Evolutionary conservation across 1,139 yeast species (phyloP).

Genomic region (Pichia sp.): DNA sequence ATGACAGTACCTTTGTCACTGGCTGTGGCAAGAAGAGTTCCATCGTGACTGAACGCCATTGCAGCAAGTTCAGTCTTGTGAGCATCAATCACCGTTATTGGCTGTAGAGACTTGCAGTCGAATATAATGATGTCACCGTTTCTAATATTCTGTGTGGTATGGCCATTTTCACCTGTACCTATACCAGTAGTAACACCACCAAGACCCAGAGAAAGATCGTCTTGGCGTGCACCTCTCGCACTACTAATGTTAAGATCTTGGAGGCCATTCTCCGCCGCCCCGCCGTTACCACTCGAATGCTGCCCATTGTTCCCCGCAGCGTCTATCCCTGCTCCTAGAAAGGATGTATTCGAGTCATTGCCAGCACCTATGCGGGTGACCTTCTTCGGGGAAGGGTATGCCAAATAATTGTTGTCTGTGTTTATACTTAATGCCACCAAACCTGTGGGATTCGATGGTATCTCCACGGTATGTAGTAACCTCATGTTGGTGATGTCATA

Average conservation of each 20-base stretch:
- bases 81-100: slow-evolving; percentile 86
- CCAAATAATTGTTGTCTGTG: slow-evolving; percentile 57
- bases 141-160: slow-evolving; percentile 27
- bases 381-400: slow-evolving; percentile 79
- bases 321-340: slow-evolving; percentile 6
- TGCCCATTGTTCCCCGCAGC: slow-evolving; percentile 9
- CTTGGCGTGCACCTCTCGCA: too few species aligned
- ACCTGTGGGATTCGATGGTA: slow-evolving; percentile 32
- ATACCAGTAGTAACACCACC: neutral
- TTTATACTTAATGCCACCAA: slow-evolving; percentile 58
- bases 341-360: too few species aligned
- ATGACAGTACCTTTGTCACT: slow-evolving; percentile 94
- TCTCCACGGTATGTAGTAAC: slow-evolving; percentile 55
- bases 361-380: too few species aligned
- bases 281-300: too few species aligned
- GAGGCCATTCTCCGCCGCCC: too few species aligned
- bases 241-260: too few species aligned
- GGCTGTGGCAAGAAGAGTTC: slow-evolving; percentile 82
- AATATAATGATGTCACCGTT: slow-evolving; percentile 89
- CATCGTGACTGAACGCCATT: slow-evolving; percentile 70
- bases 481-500: slow-evolving; percentile 72
- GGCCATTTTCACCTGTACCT: neutral
- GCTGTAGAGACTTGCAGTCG: slow-evolving; percentile 70
- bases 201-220: too few species aligned
- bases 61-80: slow-evolving; percentile 84